Conservation (phyloP, 305 asterid genomes). For the Withania somnifera region DNA sequence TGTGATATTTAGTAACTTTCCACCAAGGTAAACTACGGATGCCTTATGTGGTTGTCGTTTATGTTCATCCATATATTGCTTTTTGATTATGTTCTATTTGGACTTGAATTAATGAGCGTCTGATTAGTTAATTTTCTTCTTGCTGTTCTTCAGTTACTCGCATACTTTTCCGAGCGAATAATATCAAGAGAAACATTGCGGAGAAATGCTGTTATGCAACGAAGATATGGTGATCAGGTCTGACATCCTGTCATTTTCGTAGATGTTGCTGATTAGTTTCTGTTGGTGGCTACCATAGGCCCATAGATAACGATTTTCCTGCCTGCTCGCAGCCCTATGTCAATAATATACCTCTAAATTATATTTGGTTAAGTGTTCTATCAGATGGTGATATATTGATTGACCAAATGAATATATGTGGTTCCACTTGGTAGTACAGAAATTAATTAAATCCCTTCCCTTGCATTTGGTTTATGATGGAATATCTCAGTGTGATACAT, state of each 20-base stretch:
- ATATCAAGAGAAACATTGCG: slow-evolving; percentile 74
- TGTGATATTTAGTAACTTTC: not conserved
- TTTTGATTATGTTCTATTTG: not conserved
- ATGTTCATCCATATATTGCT: not conserved
- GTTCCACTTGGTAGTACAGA: not conserved
- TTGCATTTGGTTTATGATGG: not conserved
- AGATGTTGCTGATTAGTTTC: not conserved
- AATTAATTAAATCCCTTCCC: not conserved
- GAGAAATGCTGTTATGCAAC: slow-evolving; percentile 83
- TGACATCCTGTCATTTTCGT: not conserved
- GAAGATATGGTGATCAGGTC: slow-evolving; percentile 54
- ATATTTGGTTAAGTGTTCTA: not conserved
- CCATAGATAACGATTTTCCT: not conserved
- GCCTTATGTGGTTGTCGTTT: not conserved
- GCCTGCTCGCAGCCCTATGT: not conserved
- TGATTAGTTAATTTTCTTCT: not conserved
- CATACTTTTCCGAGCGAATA: slow-evolving; percentile 75
- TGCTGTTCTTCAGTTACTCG: slow-evolving; percentile 44
- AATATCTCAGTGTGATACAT: not conserved
- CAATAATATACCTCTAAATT: not conserved
- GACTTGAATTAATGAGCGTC: not conserved
- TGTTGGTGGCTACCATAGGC: not conserved
- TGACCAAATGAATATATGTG: not conserved
- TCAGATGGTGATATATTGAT: not conserved
- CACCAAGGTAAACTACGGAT: not conserved